Percentiles rank a stretch among this genome's conserved stretches.
phyloP scores from a whole-genome alignment of 345 rosid genomes.

The Moricandia arvensis region DNA sequence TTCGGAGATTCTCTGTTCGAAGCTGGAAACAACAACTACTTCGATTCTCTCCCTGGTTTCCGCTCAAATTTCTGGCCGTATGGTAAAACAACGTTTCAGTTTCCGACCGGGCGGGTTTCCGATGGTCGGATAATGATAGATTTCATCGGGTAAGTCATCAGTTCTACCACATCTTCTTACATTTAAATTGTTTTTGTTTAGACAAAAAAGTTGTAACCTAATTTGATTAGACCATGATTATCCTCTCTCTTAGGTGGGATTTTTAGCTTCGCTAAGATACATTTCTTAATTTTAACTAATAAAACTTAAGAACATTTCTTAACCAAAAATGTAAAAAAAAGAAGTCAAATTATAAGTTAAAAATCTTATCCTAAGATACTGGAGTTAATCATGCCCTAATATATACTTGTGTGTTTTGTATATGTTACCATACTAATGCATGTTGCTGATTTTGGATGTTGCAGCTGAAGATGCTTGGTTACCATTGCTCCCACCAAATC shows the following conservation, averaged over 20 bases:
- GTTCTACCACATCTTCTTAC: neutral
- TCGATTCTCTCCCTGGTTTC: constrained; percentile 59
- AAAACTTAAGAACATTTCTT: too few species aligned
- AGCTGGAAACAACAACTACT: constrained; percentile 76
- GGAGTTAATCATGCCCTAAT: too few species aligned
- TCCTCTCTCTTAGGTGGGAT: too few species aligned
- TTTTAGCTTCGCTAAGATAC: too few species aligned
- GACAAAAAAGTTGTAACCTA: neutral
- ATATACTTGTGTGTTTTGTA: neutral
- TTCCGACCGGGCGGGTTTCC: constrained; percentile 73
- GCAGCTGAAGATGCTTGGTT: constrained; percentile 60
- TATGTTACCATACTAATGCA: neutral
- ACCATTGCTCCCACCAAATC: constrained; percentile 63
- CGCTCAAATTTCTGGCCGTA: constrained; percentile 74
- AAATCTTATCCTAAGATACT: too few species aligned
- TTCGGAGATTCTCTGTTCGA: constrained; percentile 79
- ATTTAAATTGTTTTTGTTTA: neutral
- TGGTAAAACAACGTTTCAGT: constrained; percentile 60
- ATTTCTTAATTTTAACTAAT: too few species aligned
- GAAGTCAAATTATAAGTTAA: too few species aligned
- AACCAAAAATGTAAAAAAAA: too few species aligned
- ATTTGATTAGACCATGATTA: too few species aligned
- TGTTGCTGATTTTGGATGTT: neutral
- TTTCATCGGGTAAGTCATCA: constrained; percentile 54
- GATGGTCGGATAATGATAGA: constrained; percentile 68